Base-by-base conservation (phyloP, 164 flowering plant genomes). In the Euptelea pleiosperma region DNA sequence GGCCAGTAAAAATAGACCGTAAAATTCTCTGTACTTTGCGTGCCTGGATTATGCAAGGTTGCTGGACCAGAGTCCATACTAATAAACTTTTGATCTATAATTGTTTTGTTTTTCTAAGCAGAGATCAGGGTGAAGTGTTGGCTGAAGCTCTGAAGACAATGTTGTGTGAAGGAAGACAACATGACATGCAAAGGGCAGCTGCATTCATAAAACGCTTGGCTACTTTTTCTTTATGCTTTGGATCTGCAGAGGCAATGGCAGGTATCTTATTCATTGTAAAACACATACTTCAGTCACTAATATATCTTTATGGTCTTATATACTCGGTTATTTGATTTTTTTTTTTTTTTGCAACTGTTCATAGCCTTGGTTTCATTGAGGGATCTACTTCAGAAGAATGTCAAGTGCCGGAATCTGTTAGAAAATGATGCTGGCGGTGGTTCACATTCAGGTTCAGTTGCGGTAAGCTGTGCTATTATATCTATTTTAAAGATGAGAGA, bases 381-480 rank as follows among this genome's bases (percentile, higher is more conserved):
- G 76, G 83, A 84, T 75, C 82, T 93, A 49, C 92, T 93, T 58
- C 92, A 66, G 64, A 93, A 82, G 75, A 90, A 93, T 63, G 67
- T 77, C 50, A 93, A 93, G 69, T 90, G 97, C 68, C 77, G 94
- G 25, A 82, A 86, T 72, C 63, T 89, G 55, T 73, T 93, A 60
- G 97, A 93, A 73, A 90, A 90, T 67, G 98, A 93, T 72, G 86
- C 82, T 58, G 96, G 97, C 49, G 97, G 98, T 60, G 97, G 98
- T 56, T 93, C 97, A 3, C 82, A 89, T 61, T 85, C 97, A 5
- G 97, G 97, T 57, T 75, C 85, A 1, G 67, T 87, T 48, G 83
- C 89, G 62, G 98, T 93, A 84, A 70, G 90, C 41, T 46, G 41
- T 22, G 36, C 22, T 43, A 21, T 18, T 28, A 19, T 53, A 2